A percentile compares a stretch with the other conserved stretches of the same genome.
These are phyloP conservation scores for Lentinula edodes DNA, from an alignment of 768 basidiomycete genomes.

Conservation along the genomic window DNA sequence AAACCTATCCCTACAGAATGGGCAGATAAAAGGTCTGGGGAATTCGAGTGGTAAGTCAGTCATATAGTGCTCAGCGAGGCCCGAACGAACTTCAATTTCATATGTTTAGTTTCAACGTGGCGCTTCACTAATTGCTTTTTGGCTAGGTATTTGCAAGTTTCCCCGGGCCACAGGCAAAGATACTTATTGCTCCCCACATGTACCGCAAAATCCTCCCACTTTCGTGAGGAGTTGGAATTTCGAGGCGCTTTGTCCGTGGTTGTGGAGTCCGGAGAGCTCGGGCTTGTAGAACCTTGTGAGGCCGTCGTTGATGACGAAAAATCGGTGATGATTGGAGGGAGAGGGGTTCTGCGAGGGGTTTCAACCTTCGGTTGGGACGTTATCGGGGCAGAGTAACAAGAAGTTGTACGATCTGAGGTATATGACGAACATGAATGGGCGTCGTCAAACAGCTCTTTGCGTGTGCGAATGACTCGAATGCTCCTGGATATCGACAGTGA, in stretches of 20 bases:
- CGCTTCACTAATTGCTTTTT: slow-evolving; percentile 67
- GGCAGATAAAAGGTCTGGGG: slow-evolving; percentile 46
- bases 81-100: slow-evolving; percentile 50
- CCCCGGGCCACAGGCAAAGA: background rate
- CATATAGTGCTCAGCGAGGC: background rate
- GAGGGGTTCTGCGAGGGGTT: background rate
- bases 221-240: too few species aligned
- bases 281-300: too few species aligned
- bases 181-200: background rate
- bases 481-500: background rate
- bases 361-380: background rate
- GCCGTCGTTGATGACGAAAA: background rate
- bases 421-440: slow-evolving; percentile 17
- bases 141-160: slow-evolving; percentile 34
- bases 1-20: slow-evolving; percentile 47
- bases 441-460: slow-evolving; percentile 17
- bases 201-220: background rate
- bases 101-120: slow-evolving; percentile 59
- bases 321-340: background rate
- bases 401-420: slow-evolving; percentile 14
- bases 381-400: background rate
- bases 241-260: too few species aligned
- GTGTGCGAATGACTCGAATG: slow-evolving; percentile 12
- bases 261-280: background rate
- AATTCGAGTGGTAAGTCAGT: slow-evolving; percentile 2